Evolutionary conservation across 345 rosid species (phyloP).

Genomic region (Eutrema japonicum): DNA sequence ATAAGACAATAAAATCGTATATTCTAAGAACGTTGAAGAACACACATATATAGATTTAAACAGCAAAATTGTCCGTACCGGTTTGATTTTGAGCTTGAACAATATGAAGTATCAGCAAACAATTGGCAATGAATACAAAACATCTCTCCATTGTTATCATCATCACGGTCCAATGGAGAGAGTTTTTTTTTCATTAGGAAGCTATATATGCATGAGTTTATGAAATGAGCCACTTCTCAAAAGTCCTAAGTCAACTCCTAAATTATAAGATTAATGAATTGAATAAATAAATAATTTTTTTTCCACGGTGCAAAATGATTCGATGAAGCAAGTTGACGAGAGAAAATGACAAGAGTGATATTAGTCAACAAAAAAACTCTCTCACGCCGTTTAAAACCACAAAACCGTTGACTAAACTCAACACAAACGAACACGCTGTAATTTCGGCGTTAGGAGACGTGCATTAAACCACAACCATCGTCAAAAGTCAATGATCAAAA

Average conservation of each 20-base stretch:
- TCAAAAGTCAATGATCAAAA: constrained; percentile 15
- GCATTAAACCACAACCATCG: constrained; percentile 6
- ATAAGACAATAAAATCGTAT: neutral
- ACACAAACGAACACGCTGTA: constrained; percentile 12
- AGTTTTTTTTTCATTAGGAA: too few relatives aligned
- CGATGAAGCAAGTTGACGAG: neutral
- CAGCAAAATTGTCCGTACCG: neutral
- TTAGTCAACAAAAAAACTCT: too few relatives aligned
- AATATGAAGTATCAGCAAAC: constrained; percentile 10
- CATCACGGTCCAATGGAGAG: too few relatives aligned
- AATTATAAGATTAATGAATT: neutral
- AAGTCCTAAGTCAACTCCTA: constrained; percentile 13
- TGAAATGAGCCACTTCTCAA: constrained; percentile 12
- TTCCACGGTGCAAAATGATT: constrained; percentile 18
- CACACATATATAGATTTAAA: too few relatives aligned
- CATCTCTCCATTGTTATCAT: too few relatives aligned
- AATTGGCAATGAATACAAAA: neutral
- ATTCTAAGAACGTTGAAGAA: too few relatives aligned
- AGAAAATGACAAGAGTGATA: constrained; percentile 6
- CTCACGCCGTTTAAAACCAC: neutral
- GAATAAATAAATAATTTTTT: neutral
- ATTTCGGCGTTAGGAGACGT: constrained; percentile 2
- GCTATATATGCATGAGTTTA: neutral
- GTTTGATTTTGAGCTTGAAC: constrained; percentile 38
- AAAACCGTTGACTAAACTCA: constrained; percentile 5